Percentiles rank a stretch among this genome's conserved stretches.
These are phyloP conservation scores for Mortierella sp. DNA, from an alignment of 371 early-diverging fungal species.

Conservation along the genomic window DNA sequence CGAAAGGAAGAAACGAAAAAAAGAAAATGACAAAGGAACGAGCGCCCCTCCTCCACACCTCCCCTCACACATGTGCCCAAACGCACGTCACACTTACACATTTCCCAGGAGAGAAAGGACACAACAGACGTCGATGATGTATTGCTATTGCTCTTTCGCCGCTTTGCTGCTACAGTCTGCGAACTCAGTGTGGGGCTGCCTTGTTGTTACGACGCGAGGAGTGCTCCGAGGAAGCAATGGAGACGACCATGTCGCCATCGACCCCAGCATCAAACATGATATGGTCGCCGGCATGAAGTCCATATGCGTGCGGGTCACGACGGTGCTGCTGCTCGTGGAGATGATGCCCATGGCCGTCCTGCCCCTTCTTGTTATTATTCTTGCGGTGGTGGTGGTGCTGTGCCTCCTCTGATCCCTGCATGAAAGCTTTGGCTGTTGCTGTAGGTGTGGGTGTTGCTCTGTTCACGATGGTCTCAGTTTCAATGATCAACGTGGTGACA, in stretches of 20 bases:
- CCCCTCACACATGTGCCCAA: neutral
- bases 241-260: slow-evolving; percentile 27
- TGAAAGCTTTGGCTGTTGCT: neutral
- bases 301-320: neutral
- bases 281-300: slow-evolving; percentile 17
- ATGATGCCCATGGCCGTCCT: neutral
- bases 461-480: slow-evolving; percentile 41
- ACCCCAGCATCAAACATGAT: slow-evolving; percentile 27
- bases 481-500: slow-evolving; percentile 36
- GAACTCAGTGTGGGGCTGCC: neutral
- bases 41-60: neutral
- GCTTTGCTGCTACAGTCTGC: neutral
- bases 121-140: neutral
- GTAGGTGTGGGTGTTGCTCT: neutral
- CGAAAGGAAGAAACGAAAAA: neutral
- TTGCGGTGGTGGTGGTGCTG: neutral
- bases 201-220: neutral
- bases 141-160: neutral
- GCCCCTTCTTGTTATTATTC: neutral
- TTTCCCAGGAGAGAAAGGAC: neutral
- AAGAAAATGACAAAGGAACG: neutral
- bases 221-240: slow-evolving; percentile 16
- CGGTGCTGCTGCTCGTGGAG: neutral
- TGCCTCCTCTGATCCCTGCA: neutral
- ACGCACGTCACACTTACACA: slow-evolving; percentile 12